These are phyloP conservation scores for Wallacemonas sp. DNA, from an alignment of 208 protist genomes.

Conservation along the genomic window DNA sequence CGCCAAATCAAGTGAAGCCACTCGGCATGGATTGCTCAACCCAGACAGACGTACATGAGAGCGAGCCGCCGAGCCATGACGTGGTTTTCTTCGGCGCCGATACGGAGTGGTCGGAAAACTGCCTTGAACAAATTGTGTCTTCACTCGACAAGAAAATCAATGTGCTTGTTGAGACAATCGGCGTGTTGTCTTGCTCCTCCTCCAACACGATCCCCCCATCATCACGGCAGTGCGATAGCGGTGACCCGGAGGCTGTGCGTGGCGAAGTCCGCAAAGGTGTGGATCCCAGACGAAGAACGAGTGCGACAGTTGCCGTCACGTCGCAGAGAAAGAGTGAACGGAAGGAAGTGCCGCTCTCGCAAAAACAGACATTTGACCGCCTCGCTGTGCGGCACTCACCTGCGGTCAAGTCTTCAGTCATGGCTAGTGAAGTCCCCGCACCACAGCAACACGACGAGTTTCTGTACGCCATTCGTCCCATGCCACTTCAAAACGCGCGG, in stretches of 20 bases:
- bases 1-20: neutral
- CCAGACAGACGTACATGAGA: neutral
- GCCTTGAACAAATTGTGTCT: neutral
- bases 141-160: neutral
- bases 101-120: neutral
- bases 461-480: conserved; percentile 5
- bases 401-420: neutral
- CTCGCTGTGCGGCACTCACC: too few relatives aligned
- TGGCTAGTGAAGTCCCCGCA: neutral
- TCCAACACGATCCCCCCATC: too few relatives aligned
- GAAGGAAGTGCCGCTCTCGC: too few relatives aligned
- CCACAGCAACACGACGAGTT: neutral
- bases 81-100: neutral
- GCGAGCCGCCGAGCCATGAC: too few relatives aligned
- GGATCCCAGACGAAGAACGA: too few relatives aligned
- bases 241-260: too few relatives aligned
- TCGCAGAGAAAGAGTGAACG: too few relatives aligned
- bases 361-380: too few relatives aligned
- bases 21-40: neutral
- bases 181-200: too few relatives aligned
- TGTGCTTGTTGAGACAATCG: neutral
- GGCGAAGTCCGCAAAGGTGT: too few relatives aligned
- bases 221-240: too few relatives aligned
- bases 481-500: conserved; percentile 3
- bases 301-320: too few relatives aligned